These are phyloP conservation scores for Avena eriantha DNA, from an alignment of 176 grass and related monocot species.

Conservation along the genomic window DNA sequence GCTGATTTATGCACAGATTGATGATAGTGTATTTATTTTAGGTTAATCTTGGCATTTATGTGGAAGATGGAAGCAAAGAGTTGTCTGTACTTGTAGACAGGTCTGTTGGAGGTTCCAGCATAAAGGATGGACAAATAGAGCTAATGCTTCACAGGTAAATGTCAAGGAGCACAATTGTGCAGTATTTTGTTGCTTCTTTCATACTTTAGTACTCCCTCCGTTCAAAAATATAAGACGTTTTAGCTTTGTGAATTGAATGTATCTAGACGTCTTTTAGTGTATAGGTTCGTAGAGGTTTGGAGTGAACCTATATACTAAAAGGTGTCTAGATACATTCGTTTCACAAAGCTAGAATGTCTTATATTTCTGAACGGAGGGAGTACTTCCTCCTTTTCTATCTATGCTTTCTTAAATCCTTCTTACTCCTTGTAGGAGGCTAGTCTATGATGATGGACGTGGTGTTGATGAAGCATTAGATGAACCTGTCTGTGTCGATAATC, in stretches of 20 bases:
- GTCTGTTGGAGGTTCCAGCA: constrained; percentile 87
- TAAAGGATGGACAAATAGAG: constrained; percentile 92
- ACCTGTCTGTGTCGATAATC: constrained; percentile 67
- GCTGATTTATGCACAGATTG: neutral
- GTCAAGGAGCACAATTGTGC: neutral
- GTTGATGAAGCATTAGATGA: constrained; percentile 88
- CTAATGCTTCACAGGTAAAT: constrained; percentile 92
- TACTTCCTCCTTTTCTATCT: neutral
- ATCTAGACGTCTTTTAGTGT: too few relatives aligned
- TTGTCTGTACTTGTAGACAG: constrained; percentile 88
- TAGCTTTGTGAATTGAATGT: too few relatives aligned
- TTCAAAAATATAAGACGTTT: too few relatives aligned
- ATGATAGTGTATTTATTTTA: constrained; percentile 45
- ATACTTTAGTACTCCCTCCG: neutral
- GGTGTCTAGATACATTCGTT: too few relatives aligned
- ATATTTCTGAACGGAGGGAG: too few relatives aligned
- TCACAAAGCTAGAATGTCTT: too few relatives aligned
- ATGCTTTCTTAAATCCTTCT: constrained; percentile 14
- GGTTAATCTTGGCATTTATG: constrained; percentile 96
- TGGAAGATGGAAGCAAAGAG: constrained; percentile 85
- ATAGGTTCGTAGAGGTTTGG: too few relatives aligned
- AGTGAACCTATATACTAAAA: too few relatives aligned
- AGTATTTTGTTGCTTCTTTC: constrained; percentile 37
- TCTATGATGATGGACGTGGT: constrained; percentile 83
- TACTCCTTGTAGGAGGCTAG: constrained; percentile 69